A percentile compares a stretch with the other conserved stretches of the same genome.
These are phyloP conservation scores for Cordyceps javanica DNA, from an alignment of 2,329 filamentous ascomycete species.

Conservation along the genomic window DNA sequence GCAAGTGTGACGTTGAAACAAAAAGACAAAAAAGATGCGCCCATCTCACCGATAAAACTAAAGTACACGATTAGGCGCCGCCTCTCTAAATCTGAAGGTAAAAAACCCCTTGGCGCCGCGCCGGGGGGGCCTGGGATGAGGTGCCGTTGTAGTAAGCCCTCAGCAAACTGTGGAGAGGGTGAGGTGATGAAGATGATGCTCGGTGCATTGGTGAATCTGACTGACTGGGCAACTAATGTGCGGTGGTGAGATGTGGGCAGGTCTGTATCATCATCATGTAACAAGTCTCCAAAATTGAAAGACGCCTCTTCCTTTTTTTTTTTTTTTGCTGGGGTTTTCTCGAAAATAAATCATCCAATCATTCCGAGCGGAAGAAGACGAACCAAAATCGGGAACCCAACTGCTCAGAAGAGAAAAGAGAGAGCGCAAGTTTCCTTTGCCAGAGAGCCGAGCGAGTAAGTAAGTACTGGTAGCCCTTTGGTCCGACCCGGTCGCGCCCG, in stretches of 20 bases:
- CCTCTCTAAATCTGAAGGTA: background rate
- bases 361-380: no score
- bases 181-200: conserved; percentile 11
- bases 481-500: conserved; percentile 7
- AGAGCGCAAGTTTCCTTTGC: no score
- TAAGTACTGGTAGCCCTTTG: no score
- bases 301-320: no score
- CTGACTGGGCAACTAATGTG: background rate
- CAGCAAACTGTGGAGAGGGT: conserved; percentile 13
- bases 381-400: background rate
- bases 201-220: conserved; percentile 12
- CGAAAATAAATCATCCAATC: no score
- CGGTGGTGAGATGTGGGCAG: background rate
- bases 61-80: background rate
- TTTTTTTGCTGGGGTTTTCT: background rate
- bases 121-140: background rate
- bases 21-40: background rate
- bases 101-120: background rate
- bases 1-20: no score
- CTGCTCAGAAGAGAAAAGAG: no score
- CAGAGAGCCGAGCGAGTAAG: conserved; percentile 2
- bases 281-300: no score
- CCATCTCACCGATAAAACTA: background rate
- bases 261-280: no score
- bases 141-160: conserved; percentile 11